Evolutionary conservation across 192 early-diverging fungal genomes (phyloP).

Genomic region (Chytriomyces sp.): DNA sequence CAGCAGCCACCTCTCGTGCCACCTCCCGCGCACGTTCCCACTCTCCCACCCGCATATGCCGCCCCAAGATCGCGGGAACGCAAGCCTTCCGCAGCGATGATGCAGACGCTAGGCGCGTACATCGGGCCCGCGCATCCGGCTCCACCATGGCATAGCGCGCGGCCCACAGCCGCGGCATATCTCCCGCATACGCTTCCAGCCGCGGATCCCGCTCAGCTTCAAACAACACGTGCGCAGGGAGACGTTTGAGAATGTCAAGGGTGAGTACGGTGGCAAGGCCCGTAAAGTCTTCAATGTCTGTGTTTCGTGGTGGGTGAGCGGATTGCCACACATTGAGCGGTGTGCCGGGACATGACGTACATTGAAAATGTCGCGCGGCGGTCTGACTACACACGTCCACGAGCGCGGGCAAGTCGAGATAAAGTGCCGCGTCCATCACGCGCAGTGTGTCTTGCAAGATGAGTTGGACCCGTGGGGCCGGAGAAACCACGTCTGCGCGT

Average conservation of each 20-base stretch:
- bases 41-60: too few species aligned
- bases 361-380: neutral
- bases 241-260: slow-evolving; percentile 9
- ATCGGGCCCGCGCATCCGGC: too few species aligned
- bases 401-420: neutral
- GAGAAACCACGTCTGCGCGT: too few species aligned
- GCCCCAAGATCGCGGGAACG: too few species aligned
- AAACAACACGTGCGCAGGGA: neutral
- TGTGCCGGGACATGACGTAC: neutral
- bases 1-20: neutral
- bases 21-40: neutral
- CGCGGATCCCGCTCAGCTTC: neutral
- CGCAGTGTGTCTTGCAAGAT: neutral
- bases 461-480: neutral
- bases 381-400: neutral
- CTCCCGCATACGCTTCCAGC: neutral
- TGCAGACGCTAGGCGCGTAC: too few species aligned
- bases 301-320: neutral
- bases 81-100: too few species aligned
- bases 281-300: slow-evolving; percentile 7
- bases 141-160: too few species aligned
- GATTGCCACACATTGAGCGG: neutral
- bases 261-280: neutral
- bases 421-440: slow-evolving; percentile 16
- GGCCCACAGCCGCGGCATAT: neutral